Evolutionary conservation across 2,329 filamentous ascomycete genomes (phyloP).

Genomic region (Passalora sequoiae): DNA sequence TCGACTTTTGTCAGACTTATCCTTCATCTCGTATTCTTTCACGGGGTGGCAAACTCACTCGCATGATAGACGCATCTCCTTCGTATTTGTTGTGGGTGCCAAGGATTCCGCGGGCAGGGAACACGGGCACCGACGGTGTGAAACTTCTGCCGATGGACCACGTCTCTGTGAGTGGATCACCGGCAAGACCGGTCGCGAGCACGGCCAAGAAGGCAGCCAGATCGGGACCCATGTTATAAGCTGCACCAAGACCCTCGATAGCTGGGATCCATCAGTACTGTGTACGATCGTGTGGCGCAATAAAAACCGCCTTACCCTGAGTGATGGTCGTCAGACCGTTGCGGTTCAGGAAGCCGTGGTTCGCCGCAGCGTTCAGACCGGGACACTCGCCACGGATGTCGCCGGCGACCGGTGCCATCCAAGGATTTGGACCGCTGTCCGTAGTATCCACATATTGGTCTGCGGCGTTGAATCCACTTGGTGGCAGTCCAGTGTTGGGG

Average conservation of each 20-base stretch:
- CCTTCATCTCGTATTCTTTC: no score
- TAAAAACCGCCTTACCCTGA: background rate
- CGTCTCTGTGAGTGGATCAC: constrained; percentile 10
- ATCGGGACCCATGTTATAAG: constrained; percentile 31
- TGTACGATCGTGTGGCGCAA: no score
- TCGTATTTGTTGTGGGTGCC: constrained; percentile 35
- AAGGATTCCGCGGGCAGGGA: constrained; percentile 20
- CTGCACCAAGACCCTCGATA: constrained; percentile 17
- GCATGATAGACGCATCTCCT: constrained; percentile 26
- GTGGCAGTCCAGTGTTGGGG: constrained; percentile 19
- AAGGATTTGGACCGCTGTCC: constrained; percentile 24
- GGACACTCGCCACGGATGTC: constrained; percentile 30
- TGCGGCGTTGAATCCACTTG: constrained; percentile 9
- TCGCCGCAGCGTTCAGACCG: constrained; percentile 24
- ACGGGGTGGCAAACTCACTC: background rate
- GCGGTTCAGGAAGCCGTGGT: constrained; percentile 22
- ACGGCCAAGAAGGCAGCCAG: constrained; percentile 26
- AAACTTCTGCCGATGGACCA: constrained; percentile 30
- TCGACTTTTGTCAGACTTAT: no score
- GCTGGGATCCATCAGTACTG: no score
- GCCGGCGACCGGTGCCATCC: constrained; percentile 22
- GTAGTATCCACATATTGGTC: constrained; percentile 22
- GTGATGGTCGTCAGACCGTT: constrained; percentile 5
- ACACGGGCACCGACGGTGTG: constrained; percentile 12
- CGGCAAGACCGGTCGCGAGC: constrained; percentile 25